A percentile compares a stretch with the other conserved stretches of the same genome.
phyloP scores from a whole-genome alignment of 768 basidiomycete genomes.

The Podaxis mareebaensis region DNA sequence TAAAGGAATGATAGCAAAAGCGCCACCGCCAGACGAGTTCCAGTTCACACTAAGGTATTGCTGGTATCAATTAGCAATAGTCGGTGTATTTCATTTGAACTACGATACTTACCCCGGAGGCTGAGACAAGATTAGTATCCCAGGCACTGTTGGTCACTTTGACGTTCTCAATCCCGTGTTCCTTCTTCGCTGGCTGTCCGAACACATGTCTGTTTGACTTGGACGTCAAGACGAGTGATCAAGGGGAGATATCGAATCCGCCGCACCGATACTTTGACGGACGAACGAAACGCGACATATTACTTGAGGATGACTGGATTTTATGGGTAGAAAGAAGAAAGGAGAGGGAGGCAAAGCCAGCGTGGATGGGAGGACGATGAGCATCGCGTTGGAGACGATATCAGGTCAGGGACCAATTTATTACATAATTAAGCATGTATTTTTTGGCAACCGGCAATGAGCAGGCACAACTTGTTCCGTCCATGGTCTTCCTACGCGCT shows the following conservation, averaged over 20 bases:
- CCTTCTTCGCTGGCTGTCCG: conserved; percentile 85
- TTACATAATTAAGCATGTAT: conserved; percentile 14
- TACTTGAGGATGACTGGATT: not conserved
- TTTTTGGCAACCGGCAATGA: conserved; percentile 8
- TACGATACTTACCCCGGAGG: conserved; percentile 66
- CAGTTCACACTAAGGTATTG: conserved; percentile 93
- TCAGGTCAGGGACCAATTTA: conserved; percentile 3
- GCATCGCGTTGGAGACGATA: conserved; percentile 9
- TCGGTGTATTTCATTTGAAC: not conserved
- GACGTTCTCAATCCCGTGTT: conserved; percentile 76
- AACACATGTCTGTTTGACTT: conserved; percentile 77
- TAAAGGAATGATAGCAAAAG: conserved; percentile 91
- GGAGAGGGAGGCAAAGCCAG: not conserved
- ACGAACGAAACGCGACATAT: conserved; percentile 88
- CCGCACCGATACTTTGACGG: conserved; percentile 81
- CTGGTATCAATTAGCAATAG: conserved; percentile 31
- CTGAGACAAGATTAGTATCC: conserved; percentile 93
- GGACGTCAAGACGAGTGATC: conserved; percentile 12
- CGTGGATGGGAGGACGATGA: conserved; percentile 11
- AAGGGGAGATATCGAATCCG: conserved; percentile 19
- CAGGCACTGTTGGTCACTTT: conserved; percentile 89
- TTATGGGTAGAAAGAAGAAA: not conserved
- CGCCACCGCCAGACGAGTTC: conserved; percentile 90
- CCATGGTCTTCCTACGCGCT: conserved; percentile 13
- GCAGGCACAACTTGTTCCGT: conserved; percentile 4